Evolutionary conservation across 495 filamentous ascomycete genomes (phyloP).

Genomic region (Neurospora africana): DNA sequence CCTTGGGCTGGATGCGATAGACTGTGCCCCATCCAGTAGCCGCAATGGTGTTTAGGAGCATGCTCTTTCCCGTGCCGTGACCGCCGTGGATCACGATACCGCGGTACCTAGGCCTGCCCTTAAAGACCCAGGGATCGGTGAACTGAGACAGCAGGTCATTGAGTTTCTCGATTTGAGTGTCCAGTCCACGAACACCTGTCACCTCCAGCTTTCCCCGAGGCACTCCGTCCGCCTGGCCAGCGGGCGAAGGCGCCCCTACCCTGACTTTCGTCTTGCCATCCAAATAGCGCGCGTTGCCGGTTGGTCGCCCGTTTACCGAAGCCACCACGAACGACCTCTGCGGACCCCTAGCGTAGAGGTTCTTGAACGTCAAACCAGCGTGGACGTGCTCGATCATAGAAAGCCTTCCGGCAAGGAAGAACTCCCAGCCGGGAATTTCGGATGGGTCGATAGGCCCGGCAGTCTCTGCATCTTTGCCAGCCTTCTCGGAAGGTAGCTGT

Average conservation of each 20-base stretch:
- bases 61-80: conserved; percentile 72
- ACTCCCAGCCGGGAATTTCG: conserved; percentile 21
- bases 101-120: conserved; percentile 28
- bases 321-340: conserved; percentile 37
- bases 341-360: conserved; percentile 31
- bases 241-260: conserved; percentile 13
- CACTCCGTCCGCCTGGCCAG: conserved; percentile 2
- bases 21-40: conserved; percentile 59
- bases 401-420: conserved; percentile 17
- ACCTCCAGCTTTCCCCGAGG: conserved; percentile 27
- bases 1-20: conserved; percentile 45
- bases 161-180: conserved; percentile 49
- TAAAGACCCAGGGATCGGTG: conserved; percentile 22
- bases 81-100: conserved; percentile 71
- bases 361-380: conserved; percentile 38
- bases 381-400: conserved; percentile 37
- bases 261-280: conserved; percentile 26
- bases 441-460: conserved; percentile 8
- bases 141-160: conserved; percentile 58
- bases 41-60: conserved; percentile 56
- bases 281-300: conserved; percentile 29
- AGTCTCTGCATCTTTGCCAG: neutral
- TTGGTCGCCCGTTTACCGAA: conserved; percentile 31
- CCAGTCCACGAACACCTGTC: conserved; percentile 51
- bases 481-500: conserved; percentile 6